Evolutionary conservation across 2,329 filamentous ascomycete genomes (phyloP).

Genomic region (Alternaria hordeiaustralica): DNA sequence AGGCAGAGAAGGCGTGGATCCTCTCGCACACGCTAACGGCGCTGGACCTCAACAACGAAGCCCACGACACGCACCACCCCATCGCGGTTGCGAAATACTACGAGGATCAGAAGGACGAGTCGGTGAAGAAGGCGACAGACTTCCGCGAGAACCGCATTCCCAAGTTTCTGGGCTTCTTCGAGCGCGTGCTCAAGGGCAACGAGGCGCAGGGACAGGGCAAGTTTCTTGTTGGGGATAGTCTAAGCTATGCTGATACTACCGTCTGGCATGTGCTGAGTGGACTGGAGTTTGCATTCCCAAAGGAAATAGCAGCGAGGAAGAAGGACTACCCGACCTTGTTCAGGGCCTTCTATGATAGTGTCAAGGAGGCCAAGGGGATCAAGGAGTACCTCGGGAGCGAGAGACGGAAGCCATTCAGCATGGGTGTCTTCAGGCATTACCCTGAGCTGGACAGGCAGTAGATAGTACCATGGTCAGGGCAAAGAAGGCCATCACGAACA

Average conservation of each 20-base stretch:
- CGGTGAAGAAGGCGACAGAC: conserved; percentile 62
- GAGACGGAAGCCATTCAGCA: conserved; percentile 65
- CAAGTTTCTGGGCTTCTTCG: conserved; percentile 75
- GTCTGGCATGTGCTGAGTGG: conserved; percentile 70
- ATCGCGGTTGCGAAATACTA: conserved; percentile 67
- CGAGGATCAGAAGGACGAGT: conserved; percentile 76
- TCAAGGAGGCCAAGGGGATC: conserved; percentile 68
- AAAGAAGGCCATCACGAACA: conserved; percentile 27
- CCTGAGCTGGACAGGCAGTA: conserved; percentile 69
- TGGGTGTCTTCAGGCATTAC: conserved; percentile 75
- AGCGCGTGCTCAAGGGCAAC: conserved; percentile 67
- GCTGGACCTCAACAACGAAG: conserved; percentile 73
- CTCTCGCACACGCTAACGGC: conserved; percentile 72
- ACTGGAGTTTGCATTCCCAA: conserved; percentile 72
- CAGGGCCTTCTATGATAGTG: conserved; percentile 64
- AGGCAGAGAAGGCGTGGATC: conserved; percentile 62
- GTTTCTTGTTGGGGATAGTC: conserved; percentile 68
- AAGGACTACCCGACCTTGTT: conserved; percentile 68
- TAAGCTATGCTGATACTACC: conserved; percentile 77
- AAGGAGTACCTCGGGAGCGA: conserved; percentile 73
- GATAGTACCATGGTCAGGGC: not conserved
- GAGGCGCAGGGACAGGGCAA: conserved; percentile 62
- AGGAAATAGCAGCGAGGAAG: conserved; percentile 64
- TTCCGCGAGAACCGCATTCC: conserved; percentile 70
- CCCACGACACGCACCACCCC: conserved; percentile 79